Evolutionary conservation across 495 filamentous ascomycete species (phyloP), one percentile per base, ranked within the genome.

Genomic region (Cercophora scortea): DNA sequence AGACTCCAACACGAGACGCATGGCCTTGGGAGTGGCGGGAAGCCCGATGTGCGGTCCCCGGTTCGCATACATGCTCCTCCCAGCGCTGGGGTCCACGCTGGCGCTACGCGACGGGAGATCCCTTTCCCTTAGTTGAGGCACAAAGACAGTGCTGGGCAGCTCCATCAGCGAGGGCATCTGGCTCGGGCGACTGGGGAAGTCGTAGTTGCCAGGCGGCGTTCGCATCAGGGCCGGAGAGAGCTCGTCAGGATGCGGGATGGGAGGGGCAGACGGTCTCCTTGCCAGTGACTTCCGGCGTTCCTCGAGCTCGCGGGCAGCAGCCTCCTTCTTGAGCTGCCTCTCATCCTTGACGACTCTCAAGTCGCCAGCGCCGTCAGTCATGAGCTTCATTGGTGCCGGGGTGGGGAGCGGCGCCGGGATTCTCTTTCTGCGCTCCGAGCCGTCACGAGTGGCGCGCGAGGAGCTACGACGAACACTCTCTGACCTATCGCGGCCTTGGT

Each of bases 291-390:
- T 79, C 43, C 90, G 81, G 16, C 90, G 81, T 52, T 90, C 87
- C 70, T 96, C 90, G 19, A 96, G 78, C 68, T 96, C 90, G 49
- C 85, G 84, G 8, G 88, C 88, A 12, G 90, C 90, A 25, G 85
- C 69, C 58, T 91, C 88, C 68, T 86, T 89, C 68, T 85, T 84
- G 42, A 77, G 61, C 44, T 74, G 71, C 40, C 75, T 65, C 55
- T 81, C 79, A 44, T 77, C 74, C 42, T 73, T 78, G 48, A 78
- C 73, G 38, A 66, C 53, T 51, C 58, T 71, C 44, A 74, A 55
- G 42, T 72, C 72, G 4, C 72, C 70, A 12, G 63, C 63, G 43
- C 50, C 62, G 49, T 58, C 63, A 13, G 53, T 48, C 17, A 51
- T 59, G 32, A 58, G 61, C 52, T 67, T 63, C 61, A 60, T 62